Base-by-base conservation (phyloP, 1,139 yeast species). In the Blastobotrys proliferans region DNA sequence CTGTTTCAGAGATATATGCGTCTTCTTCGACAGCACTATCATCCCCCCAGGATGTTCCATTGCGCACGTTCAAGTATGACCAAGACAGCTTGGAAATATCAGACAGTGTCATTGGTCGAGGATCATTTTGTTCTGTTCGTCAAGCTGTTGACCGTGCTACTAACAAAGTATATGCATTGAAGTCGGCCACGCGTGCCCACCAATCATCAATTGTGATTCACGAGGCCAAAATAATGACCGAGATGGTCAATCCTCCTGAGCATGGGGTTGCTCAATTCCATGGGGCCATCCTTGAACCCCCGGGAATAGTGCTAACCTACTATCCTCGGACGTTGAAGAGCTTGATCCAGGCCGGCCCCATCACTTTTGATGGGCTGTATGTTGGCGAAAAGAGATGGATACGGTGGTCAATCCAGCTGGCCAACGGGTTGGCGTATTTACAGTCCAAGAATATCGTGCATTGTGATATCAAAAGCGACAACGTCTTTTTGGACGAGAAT, bases 401-500 rank as follows among this genome's bases (percentile, higher is more conserved):
- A 9, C 43, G 49, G 2, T 70, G 81, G 58, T 62, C 76, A 0
- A 54, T 34, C 19, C 78, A 78, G 45, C 64, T 79, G 10, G 55
- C 79, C 11, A 55, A 64, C 4, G 90, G 86, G 0, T 61, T 85
- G 33, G 60, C 67, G 14, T 77, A 67, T 49, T 68, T 86, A 18
- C 87, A 83, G 51, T 54, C 65, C 0, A 60, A 68, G 33, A 66
- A 69, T 11, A 72, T 84, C 11, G 76, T 85, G 17, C 95, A 85
- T 57, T 83, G 94, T 55, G 95, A 85, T 61, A 87, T 4, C 60
- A 90, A 92, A 60, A 97, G 97, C 0, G 97, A 90, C 56, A 92
- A 92, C 61, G 83, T 92, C 29, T 68, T 90, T 38, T 67, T 92
- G 27, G 86, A 81, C 57, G 61, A 66, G 1, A 55, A 65, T 26